A percentile compares a stretch with the other conserved stretches of the same genome.
Conservation (phyloP, 2,329 filamentous ascomycete species). For the Neofusicoccum cordaticola region DNA sequence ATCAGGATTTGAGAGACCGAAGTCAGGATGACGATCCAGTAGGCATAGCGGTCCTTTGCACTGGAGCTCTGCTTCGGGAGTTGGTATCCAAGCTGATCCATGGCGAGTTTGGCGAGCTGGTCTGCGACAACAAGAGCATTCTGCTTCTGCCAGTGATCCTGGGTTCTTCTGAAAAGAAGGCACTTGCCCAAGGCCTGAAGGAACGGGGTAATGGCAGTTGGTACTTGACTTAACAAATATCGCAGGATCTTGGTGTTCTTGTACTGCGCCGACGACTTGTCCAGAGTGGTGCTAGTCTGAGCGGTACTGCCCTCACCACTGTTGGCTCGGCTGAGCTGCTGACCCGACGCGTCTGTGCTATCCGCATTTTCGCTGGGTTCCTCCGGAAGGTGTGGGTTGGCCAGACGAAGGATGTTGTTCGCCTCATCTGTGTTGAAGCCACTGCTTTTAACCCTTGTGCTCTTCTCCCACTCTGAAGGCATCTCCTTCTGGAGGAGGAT, state of each 20-base stretch:
- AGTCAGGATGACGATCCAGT: conserved; percentile 78
- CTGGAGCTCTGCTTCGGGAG: conserved; percentile 49
- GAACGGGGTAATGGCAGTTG: conserved; percentile 77
- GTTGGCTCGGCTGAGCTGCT: conserved; percentile 15
- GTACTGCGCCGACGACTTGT: conserved; percentile 38
- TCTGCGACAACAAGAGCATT: conserved; percentile 61
- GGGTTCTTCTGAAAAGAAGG: conserved; percentile 70
- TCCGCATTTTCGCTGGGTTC: neutral
- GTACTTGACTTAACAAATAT: conserved; percentile 73
- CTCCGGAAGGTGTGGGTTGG: neutral
- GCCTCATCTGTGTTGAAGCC: conserved; percentile 40
- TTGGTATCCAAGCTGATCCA: conserved; percentile 62
- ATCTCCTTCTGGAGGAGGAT: conserved; percentile 71
- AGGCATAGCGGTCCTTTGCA: conserved; percentile 65
- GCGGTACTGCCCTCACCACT: conserved; percentile 15
- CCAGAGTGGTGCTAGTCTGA: conserved; percentile 22
- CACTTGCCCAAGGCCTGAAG: conserved; percentile 83
- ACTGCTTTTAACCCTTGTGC: conserved; percentile 42
- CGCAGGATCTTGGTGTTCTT: conserved; percentile 78
- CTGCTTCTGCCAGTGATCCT: conserved; percentile 63
- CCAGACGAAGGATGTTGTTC: conserved; percentile 36
- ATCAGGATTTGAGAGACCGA: conserved; percentile 76
- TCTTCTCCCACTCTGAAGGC: conserved; percentile 63
- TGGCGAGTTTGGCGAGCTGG: conserved; percentile 67
- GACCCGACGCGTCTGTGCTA: conserved; percentile 18